phyloP scores from a whole-genome alignment of 2,329 filamentous ascomycete genomes.

The Xylariales sp. region DNA sequence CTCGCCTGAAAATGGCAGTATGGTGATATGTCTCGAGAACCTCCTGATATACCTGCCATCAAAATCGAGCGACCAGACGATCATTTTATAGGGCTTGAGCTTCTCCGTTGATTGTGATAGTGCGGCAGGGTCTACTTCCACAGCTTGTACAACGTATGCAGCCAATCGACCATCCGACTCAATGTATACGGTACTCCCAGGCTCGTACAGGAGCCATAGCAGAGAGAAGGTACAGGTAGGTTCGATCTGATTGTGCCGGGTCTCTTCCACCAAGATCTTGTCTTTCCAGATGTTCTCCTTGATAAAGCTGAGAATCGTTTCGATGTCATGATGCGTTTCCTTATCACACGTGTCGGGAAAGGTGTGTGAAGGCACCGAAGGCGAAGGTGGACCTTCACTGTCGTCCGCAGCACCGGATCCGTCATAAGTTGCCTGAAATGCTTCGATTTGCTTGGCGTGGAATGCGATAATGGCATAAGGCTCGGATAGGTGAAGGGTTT shows the following conservation, averaged over 20 bases:
- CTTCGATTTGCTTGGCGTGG: conserved; percentile 5
- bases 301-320: background rate
- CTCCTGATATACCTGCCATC: conserved; percentile 8
- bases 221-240: background rate
- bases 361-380: background rate
- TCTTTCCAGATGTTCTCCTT: conserved; percentile 1
- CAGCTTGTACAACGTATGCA: background rate
- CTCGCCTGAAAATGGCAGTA: conserved; percentile 10
- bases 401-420: background rate
- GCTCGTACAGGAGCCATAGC: conserved; percentile 5
- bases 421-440: background rate
- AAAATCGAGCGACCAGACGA: conserved; percentile 9
- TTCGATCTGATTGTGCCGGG: background rate
- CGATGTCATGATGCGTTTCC: background rate
- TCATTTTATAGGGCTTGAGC: conserved; percentile 1
- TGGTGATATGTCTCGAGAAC: background rate
- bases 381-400: background rate
- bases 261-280: background rate
- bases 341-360: background rate
- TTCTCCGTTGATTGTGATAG: background rate
- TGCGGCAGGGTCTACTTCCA: background rate
- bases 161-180: background rate
- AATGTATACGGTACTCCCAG: conserved; percentile 1
- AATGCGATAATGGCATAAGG: conserved; percentile 5
- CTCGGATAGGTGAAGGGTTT: background rate